Evolutionary conservation across 176 grass and related monocot genomes (phyloP).

Genomic region (Secale cereale): DNA sequence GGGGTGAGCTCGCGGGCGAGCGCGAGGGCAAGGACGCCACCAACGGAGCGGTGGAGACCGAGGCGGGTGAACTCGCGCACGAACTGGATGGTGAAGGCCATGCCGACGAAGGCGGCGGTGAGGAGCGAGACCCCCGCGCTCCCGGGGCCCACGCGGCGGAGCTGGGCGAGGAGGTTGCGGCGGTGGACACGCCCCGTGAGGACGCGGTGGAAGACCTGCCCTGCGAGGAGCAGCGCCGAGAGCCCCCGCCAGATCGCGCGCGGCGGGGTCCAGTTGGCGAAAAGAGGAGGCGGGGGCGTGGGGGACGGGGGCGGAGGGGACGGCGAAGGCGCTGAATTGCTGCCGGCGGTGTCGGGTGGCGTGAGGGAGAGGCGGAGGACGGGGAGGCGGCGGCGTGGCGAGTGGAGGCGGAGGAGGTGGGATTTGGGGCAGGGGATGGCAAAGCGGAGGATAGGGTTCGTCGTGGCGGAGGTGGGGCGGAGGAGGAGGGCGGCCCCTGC

Average conservation of each 20-base stretch:
- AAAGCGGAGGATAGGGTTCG: background rate
- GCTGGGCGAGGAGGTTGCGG: conserved; percentile 87
- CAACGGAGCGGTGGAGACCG: conserved; percentile 92
- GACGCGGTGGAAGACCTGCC: conserved; percentile 78
- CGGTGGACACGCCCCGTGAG: conserved; percentile 76
- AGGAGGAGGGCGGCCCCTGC: conserved; percentile 22
- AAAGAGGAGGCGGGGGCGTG: background rate
- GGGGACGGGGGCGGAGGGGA: background rate
- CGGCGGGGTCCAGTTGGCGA: conserved; percentile 65
- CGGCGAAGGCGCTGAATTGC: conserved; percentile 42
- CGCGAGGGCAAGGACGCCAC: conserved; percentile 90
- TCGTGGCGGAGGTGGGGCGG: conserved; percentile 16
- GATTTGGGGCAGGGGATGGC: background rate
- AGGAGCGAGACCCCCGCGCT: conserved; percentile 88
- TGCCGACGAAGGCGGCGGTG: conserved; percentile 91
- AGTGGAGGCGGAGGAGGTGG: conserved; percentile 22
- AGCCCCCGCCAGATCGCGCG: conserved; percentile 84
- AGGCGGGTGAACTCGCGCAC: conserved; percentile 99
- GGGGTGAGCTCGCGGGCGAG: conserved; percentile 86
- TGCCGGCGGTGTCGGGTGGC: conserved; percentile 29
- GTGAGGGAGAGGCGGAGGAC: conserved; percentile 34
- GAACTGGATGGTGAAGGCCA: conserved; percentile 99
- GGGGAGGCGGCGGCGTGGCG: conserved; percentile 16
- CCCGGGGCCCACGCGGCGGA: conserved; percentile 69
- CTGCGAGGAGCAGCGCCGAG: conserved; percentile 73